These are phyloP conservation scores for Nakazawaea ishiwadae DNA, from an alignment of 805 yeast species.

Conservation along the genomic window DNA sequence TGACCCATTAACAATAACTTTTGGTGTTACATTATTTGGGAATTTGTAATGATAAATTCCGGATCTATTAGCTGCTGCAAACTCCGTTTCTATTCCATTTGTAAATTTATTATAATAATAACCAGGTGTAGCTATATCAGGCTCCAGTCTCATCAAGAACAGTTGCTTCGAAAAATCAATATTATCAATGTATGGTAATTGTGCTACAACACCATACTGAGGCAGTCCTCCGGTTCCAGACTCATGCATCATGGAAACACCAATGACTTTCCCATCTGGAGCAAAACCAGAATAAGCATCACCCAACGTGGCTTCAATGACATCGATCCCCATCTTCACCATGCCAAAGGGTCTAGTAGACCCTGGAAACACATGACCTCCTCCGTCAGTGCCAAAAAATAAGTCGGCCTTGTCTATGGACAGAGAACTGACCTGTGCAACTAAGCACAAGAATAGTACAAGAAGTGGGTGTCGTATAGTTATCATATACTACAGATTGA, in stretches of 20 bases:
- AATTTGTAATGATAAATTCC: constrained; percentile 25
- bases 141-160: constrained; percentile 12
- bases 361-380: constrained; percentile 34
- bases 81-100: constrained; percentile 21
- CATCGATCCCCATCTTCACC: constrained; percentile 32
- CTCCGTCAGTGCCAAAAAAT: constrained; percentile 29
- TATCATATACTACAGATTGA: no score
- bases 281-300: constrained; percentile 32
- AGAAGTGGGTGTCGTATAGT: no score
- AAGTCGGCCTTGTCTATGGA: constrained; percentile 22
- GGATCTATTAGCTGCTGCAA: constrained; percentile 24
- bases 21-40: constrained; percentile 14
- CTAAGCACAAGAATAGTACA: no score
- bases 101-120: constrained; percentile 21
- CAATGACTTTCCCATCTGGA: constrained; percentile 25
- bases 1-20: constrained; percentile 24
- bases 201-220: constrained; percentile 29
- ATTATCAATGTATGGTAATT: constrained; percentile 24
- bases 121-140: constrained; percentile 24
- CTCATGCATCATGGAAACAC: constrained; percentile 33
- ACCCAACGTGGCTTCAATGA: constrained; percentile 18
- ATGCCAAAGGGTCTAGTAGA: constrained; percentile 31
- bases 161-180: no score
- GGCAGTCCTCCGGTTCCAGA: constrained; percentile 36
- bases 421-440: no score